These are phyloP conservation scores for Zygotorulaspora chibaensis DNA, from an alignment of 805 yeast species.

Conservation along the genomic window DNA sequence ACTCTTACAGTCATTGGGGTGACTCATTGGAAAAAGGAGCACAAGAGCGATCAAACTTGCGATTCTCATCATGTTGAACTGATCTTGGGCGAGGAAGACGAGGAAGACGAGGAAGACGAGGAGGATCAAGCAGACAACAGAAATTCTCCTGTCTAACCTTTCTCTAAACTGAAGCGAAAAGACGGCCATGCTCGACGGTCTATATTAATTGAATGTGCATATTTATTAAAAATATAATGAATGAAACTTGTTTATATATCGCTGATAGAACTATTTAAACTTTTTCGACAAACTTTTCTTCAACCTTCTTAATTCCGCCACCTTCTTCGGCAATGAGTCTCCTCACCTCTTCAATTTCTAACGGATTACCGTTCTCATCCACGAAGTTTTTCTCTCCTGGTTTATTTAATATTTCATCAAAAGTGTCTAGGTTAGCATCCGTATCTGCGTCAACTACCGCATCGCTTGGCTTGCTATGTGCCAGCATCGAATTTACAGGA, in stretches of 20 bases:
- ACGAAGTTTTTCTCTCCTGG: slow-evolving; percentile 34
- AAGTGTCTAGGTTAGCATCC: slow-evolving; percentile 10
- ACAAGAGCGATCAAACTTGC: background rate
- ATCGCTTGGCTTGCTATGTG: slow-evolving; percentile 7
- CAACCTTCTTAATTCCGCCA: slow-evolving; percentile 19
- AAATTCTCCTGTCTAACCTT: background rate
- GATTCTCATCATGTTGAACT: background rate
- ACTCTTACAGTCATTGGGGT: slow-evolving; percentile 20
- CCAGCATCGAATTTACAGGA: slow-evolving; percentile 6
- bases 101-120: background rate
- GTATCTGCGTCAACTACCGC: slow-evolving; percentile 12
- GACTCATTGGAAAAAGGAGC: slow-evolving; percentile 8
- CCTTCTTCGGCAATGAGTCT: slow-evolving; percentile 27
- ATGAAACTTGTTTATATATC: background rate
- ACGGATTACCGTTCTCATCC: slow-evolving; percentile 37
- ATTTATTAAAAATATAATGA: slow-evolving; percentile 3
- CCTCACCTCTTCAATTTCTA: slow-evolving; percentile 34
- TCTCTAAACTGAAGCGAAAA: too few species aligned
- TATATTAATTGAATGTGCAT: background rate
- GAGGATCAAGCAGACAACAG: background rate
- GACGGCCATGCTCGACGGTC: too few species aligned
- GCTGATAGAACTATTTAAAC: background rate
- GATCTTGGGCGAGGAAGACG: slow-evolving; percentile 1
- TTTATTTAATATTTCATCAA: slow-evolving; percentile 23
- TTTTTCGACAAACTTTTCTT: slow-evolving; percentile 3